phyloP scores from a whole-genome alignment of 345 rosid species.

The Pistacia atlantica region DNA sequence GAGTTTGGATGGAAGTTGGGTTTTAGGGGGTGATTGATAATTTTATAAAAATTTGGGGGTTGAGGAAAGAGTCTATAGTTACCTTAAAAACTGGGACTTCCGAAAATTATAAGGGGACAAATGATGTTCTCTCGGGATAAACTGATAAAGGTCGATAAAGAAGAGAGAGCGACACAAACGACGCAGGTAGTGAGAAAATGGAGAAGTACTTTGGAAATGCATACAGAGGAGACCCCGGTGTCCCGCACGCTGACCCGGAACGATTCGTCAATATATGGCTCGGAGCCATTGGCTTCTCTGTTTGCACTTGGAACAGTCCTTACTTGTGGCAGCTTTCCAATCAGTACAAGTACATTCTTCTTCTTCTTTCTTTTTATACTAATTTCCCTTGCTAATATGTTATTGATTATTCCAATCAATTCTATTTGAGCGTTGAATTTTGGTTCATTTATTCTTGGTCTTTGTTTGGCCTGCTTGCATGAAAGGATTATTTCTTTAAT shows the following conservation, averaged over 20 bases:
- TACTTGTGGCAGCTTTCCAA: constrained; percentile 82
- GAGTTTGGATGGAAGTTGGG: too few species aligned
- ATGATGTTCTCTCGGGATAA: neutral
- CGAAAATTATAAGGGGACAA: too few species aligned
- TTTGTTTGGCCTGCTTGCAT: neutral
- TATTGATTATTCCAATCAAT: neutral
- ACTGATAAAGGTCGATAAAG: neutral
- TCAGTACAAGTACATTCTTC: constrained; percentile 61
- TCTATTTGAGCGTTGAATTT: neutral
- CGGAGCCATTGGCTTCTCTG: constrained; percentile 75
- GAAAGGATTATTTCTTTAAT: neutral
- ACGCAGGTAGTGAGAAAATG: constrained; percentile 30
- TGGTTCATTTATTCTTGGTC: neutral
- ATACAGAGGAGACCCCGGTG: constrained; percentile 93
- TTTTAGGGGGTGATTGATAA: too few species aligned
- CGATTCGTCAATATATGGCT: constrained; percentile 84
- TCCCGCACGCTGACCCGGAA: constrained; percentile 79
- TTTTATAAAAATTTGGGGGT: too few species aligned
- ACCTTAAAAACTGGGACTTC: too few species aligned
- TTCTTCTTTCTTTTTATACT: neutral
- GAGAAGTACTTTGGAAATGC: constrained; percentile 95
- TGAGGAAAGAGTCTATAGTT: neutral
- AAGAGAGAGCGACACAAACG: neutral
- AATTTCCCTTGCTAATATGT: constrained; percentile 7
- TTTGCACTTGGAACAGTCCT: constrained; percentile 63